Conservation (phyloP, 176 grass and related monocot genomes). For the Raddia distichophylla region DNA sequence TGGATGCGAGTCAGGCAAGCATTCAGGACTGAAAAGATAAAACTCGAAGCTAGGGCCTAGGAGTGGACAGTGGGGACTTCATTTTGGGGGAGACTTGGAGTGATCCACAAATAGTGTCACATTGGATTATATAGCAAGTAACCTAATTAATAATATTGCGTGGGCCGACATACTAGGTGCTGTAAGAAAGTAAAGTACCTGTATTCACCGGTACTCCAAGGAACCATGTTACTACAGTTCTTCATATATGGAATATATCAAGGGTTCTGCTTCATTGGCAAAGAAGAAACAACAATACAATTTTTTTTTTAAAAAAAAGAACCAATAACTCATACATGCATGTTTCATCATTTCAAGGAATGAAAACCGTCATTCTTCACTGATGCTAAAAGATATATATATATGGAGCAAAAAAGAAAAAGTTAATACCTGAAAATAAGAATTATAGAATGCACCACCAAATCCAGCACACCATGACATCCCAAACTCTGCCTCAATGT, state of each 20-base stretch:
- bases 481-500: conserved; percentile 93
- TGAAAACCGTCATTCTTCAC: background rate
- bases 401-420: conserved; percentile 26
- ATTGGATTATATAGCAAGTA: background rate
- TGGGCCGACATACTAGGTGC: background rate
- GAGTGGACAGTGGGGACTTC: background rate
- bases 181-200: background rate
- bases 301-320: background rate
- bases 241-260: background rate
- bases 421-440: conserved; percentile 79
- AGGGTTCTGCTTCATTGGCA: conserved; percentile 3
- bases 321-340: background rate
- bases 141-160: background rate
- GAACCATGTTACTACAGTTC: conserved; percentile 17
- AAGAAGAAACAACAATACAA: conserved; percentile 9
- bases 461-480: conserved; percentile 99
- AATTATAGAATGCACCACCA: conserved; percentile 75
- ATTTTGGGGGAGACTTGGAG: background rate
- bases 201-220: background rate
- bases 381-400: background rate
- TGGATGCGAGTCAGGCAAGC: background rate
- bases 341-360: background rate
- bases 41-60: too few relatives aligned
- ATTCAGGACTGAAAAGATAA: background rate
- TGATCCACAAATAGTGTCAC: background rate